Evolutionary conservation across 2,329 filamentous ascomycete species (phyloP).

Genomic region (Aspergillus oerlinghausenensis): DNA sequence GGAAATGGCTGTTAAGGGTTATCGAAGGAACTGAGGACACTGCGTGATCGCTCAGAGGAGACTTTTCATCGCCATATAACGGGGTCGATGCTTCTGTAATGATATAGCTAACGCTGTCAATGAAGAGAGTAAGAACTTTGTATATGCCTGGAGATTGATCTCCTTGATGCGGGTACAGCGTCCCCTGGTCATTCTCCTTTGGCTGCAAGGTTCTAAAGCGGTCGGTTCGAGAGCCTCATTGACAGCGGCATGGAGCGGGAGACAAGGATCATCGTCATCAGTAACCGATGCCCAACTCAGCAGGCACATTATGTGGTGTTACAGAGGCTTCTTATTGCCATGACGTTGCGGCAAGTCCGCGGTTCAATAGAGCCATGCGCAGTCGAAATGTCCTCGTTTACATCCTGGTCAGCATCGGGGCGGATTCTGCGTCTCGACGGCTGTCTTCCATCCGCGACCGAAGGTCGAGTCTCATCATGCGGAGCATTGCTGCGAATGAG

Average conservation of each 20-base stretch:
- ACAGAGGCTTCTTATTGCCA: conserved; percentile 7
- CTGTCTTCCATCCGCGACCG: conserved; percentile 1
- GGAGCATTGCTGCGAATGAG: conserved; percentile 22
- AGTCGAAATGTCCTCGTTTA: neutral
- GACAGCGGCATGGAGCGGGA: conserved; percentile 25
- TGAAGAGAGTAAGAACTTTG: neutral
- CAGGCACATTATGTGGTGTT: conserved; percentile 13
- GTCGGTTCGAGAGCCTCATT: neutral
- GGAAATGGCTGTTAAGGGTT: no score
- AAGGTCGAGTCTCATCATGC: conserved; percentile 18
- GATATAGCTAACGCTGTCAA: neutral
- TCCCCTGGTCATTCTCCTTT: no score
- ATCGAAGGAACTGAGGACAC: no score
- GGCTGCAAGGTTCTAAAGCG: neutral
- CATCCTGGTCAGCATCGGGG: neutral
- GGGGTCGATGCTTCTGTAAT: no score
- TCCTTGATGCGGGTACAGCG: neutral
- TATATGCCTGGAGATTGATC: neutral
- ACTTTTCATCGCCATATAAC: no score
- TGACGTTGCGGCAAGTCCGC: neutral
- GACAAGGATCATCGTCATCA: conserved; percentile 23
- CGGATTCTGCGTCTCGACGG: neutral
- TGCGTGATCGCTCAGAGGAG: no score
- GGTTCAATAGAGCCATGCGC: neutral
- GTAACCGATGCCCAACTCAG: conserved; percentile 29